Percentiles rank a stretch among this genome's conserved stretches.
Conservation (phyloP, 805 yeast species). For the Lachancea sp. region DNA sequence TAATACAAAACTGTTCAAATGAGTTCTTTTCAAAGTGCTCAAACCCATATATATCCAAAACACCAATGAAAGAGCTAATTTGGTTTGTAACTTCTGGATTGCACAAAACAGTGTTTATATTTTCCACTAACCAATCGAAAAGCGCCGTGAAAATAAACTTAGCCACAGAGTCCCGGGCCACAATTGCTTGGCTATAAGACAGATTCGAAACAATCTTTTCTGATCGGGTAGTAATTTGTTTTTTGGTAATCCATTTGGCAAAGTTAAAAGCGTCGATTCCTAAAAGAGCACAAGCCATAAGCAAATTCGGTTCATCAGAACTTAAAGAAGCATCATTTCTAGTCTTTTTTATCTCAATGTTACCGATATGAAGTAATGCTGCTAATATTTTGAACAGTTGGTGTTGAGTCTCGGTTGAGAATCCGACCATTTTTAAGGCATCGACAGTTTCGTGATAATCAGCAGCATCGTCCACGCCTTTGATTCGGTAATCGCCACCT, state of each 20-base stretch:
- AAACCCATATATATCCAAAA: conserved; percentile 93
- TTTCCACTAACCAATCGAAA: conserved; percentile 90
- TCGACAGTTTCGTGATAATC: conserved; percentile 73
- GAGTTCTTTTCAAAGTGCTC: conserved; percentile 93
- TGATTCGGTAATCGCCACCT: conserved; percentile 68
- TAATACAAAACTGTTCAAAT: conserved; percentile 95
- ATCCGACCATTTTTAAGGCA: conserved; percentile 77
- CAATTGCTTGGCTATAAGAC: conserved; percentile 75
- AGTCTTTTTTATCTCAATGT: conserved; percentile 77
- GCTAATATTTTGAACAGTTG: conserved; percentile 76
- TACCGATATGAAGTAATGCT: conserved; percentile 87
- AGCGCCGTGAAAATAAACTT: conserved; percentile 87
- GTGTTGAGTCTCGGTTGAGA: conserved; percentile 49
- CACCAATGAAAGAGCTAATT: conserved; percentile 80
- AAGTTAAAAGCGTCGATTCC: conserved; percentile 70
- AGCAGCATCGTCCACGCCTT: conserved; percentile 71
- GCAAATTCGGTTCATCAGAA: conserved; percentile 80
- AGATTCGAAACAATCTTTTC: conserved; percentile 85
- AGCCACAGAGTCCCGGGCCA: conserved; percentile 95
- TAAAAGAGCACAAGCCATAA: conserved; percentile 74
- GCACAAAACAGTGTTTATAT: conserved; percentile 75
- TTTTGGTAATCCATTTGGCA: conserved; percentile 88
- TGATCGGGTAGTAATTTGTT: conserved; percentile 85
- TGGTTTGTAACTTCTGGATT: conserved; percentile 58
- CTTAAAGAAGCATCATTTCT: conserved; percentile 75